Evolutionary conservation across 2,329 filamentous ascomycete species (phyloP), one percentile per base, ranked within the genome.

Genomic region (Endoconidiophora polonica): DNA sequence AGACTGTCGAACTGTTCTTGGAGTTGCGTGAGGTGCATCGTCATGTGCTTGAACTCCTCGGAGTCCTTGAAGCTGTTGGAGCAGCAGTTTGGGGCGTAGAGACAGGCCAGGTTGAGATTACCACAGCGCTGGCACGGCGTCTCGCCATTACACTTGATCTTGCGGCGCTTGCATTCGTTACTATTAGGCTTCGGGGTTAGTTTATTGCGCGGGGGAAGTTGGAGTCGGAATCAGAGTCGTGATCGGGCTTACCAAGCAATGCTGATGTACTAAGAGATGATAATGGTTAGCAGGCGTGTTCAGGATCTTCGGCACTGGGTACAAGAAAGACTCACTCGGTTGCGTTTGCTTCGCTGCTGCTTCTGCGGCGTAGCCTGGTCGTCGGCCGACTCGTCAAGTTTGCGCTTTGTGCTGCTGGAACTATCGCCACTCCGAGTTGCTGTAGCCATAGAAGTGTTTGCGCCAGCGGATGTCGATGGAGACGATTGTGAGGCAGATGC

Each of bases 41-140:
- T 76, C 79, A 95, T 86, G 37, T 79, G 74, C 59, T 79, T 84
- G 69, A 87, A 95, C 62, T 95, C 88, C 7, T 93, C 85, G 44
- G 86, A 87, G 59, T 95, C 88, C 63, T 90, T 91, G 72, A 94
- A 87, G 63, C 77, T 86, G 68, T 77, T 88, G 55, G 76, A 67
- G 60, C 76, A 80, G 61, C 78, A 80, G 58, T 80, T 80, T 12
- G 77, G 73, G 4, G 78, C 71, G 64, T 83, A 83, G 42, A 80
- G 66, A 58, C 79, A 83, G 54, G 72, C 64, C 16, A 82, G 68
- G 57, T 76, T 78, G 61, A 83, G 76, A 57, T 81, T 79, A 57
- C 78, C 75, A 58, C 81, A 85, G 51, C 81, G 70, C 53, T 77
- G 72, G 56, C 81, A 85, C 1, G 78, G 75, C 1, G 72, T 74